Evolutionary conservation across 352 stramenopile species (phyloP), one percentile per base, ranked within the genome.

Genomic region (Phytopythium aichiense): DNA sequence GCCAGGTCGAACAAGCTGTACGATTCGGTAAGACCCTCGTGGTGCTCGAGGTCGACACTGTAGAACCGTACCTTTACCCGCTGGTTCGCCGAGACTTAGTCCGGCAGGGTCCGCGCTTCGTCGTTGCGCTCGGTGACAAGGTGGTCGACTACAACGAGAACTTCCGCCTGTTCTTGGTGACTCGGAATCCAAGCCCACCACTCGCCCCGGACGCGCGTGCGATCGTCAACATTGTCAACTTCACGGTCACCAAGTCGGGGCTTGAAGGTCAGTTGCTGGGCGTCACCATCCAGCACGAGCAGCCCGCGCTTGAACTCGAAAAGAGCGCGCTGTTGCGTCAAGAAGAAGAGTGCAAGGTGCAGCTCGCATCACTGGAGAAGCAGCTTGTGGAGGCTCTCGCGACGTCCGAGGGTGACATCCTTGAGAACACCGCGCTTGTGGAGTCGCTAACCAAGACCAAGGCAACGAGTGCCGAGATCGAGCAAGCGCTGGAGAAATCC

Each of bases 1-100:
- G 85, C 53, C 71, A 91, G 15, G 92, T 98, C 13, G 95, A 98
- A 55, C 92, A 98, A 54, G 88, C 92, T 28, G 94, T 98, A 7
- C 90, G 94, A 16, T 99, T 99, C 60, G 95, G 95, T n/a, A 98
- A 98, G 60, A 98, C 95, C 1, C 76, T 99, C 1, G 77, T 98
- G 4, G 75, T 98, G 23, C 69, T 97, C 6, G 95, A 98, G 61
- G 88, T 95, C 6, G 92, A 98, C 69, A 82, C 69, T 5, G 74
- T 99, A 0, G 90, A 98, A 62, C 87, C 95, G 12, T 96, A 96
- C 67, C 63, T 99, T 58, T 98, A 98, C 53, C 92, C 95, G 3
- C 69, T 98, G 9, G 77, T 95, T 11, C 82, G 95, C 0, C 87
- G 90, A 20, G 94, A 98, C 60, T 61, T 98, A 15, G 81, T 87